A percentile compares a stretch with the other conserved stretches of the same genome.
These are phyloP conservation scores for Bipolaris oryzae DNA, from an alignment of 2,329 filamentous ascomycete species.

Conservation along the genomic window DNA sequence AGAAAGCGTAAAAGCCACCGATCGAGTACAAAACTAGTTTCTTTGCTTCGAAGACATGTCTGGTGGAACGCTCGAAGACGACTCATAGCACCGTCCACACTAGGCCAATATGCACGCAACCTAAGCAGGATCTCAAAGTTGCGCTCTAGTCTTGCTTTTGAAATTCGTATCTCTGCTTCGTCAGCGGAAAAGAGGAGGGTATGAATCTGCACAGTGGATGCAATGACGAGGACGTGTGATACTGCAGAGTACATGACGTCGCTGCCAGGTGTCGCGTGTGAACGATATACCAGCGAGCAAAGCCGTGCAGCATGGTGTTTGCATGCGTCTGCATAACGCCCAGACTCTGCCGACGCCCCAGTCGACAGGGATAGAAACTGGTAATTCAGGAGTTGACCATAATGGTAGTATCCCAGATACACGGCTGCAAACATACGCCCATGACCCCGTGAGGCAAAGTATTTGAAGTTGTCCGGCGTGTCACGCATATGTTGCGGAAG, in stretches of 20 bases:
- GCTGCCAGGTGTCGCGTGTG: slow-evolving; percentile 25
- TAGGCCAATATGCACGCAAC: slow-evolving; percentile 31
- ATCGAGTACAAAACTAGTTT: slow-evolving; percentile 35
- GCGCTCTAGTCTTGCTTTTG: slow-evolving; percentile 30
- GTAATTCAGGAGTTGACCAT: slow-evolving; percentile 32
- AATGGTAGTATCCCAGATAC: slow-evolving; percentile 35
- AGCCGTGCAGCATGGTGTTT: slow-evolving; percentile 32
- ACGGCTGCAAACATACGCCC: slow-evolving; percentile 32
- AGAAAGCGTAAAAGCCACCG: slow-evolving; percentile 34
- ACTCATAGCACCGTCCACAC: slow-evolving; percentile 34
- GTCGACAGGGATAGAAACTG: slow-evolving; percentile 27
- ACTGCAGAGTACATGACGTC: slow-evolving; percentile 33
- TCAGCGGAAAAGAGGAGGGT: slow-evolving; percentile 31
- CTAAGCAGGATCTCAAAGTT: slow-evolving; percentile 33
- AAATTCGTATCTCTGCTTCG: slow-evolving; percentile 27
- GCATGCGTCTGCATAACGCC: slow-evolving; percentile 28
- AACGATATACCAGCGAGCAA: slow-evolving; percentile 31
- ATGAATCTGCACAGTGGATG: slow-evolving; percentile 32
- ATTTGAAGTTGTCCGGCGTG: slow-evolving; percentile 30
- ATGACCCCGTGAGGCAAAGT: slow-evolving; percentile 28
- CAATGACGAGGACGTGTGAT: slow-evolving; percentile 32
- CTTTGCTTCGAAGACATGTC: slow-evolving; percentile 32
- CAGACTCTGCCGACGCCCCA: slow-evolving; percentile 20
- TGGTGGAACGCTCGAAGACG: slow-evolving; percentile 34
- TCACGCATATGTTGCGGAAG: slow-evolving; percentile 33